A percentile compares a stretch with the other conserved stretches of the same genome.
These are phyloP conservation scores for Geranomyces variabilis DNA, from an alignment of 192 early-diverging fungal genomes.

Conservation along the genomic window DNA sequence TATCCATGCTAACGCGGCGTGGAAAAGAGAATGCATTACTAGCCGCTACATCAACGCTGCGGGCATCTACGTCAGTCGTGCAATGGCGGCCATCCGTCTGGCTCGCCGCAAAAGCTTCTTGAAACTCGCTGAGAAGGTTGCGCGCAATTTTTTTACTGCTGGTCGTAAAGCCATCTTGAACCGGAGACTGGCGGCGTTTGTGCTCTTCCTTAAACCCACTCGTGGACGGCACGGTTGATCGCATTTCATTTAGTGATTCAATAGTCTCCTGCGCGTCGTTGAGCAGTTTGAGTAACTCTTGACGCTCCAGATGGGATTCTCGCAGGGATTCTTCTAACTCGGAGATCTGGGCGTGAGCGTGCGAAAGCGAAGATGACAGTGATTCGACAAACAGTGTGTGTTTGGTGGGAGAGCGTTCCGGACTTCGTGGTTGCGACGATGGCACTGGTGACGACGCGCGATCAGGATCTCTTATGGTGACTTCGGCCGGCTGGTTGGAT, in stretches of 20 bases:
- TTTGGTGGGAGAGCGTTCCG: slow-evolving; percentile 31
- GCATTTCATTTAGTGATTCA: slow-evolving; percentile 21
- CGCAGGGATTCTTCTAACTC: slow-evolving; percentile 11
- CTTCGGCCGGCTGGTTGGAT: not conserved
- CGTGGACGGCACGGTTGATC: not conserved
- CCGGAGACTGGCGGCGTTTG: not conserved
- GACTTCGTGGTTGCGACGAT: slow-evolving; percentile 15
- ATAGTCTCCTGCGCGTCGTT: slow-evolving; percentile 45
- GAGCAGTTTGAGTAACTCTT: slow-evolving; percentile 30
- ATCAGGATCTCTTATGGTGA: not conserved
- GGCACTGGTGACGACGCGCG: slow-evolving; percentile 4
- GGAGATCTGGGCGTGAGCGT: slow-evolving; percentile 24
- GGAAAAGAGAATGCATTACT: too few relatives aligned
- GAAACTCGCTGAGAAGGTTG: slow-evolving; percentile 33
- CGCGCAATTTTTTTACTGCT: slow-evolving; percentile 7
- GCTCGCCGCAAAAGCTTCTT: not conserved
- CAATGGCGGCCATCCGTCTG: not conserved
- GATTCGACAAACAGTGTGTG: slow-evolving; percentile 32
- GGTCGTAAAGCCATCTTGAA: not conserved
- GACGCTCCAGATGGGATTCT: not conserved
- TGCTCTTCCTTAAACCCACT: not conserved
- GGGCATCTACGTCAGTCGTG: too few relatives aligned
- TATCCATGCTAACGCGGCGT: too few relatives aligned
- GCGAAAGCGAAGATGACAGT: slow-evolving; percentile 26
- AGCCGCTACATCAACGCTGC: too few relatives aligned